Conservation (phyloP, 257 asterid genomes). For the Leonotis leonurus region DNA sequence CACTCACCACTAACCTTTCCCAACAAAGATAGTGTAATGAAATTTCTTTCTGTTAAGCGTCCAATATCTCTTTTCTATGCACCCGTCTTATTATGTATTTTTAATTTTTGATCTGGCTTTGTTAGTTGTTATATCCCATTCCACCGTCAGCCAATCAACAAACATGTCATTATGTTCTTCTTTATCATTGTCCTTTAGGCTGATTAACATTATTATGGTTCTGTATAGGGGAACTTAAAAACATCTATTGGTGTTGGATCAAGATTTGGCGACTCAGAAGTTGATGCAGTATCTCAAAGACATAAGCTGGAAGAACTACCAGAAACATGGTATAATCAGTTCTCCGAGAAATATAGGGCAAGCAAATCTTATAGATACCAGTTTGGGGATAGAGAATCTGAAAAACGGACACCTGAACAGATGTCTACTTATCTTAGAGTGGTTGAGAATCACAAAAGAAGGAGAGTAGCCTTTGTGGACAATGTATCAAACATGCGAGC, state of each 20-base stretch:
- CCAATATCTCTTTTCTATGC: not conserved
- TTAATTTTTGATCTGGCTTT: not conserved
- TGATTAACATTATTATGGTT: slow-evolving; percentile 2
- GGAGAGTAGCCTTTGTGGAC: slow-evolving; percentile 59
- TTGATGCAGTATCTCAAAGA: slow-evolving; percentile 48
- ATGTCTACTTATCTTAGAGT: slow-evolving; percentile 80
- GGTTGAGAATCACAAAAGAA: slow-evolving; percentile 75
- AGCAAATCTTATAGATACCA: slow-evolving; percentile 62
- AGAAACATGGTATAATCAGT: slow-evolving; percentile 81
- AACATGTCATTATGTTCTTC: not conserved
- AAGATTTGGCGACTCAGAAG: slow-evolving; percentile 57
- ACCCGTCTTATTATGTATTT: not conserved
- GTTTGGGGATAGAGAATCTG: slow-evolving; percentile 66
- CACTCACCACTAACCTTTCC: too few species aligned
- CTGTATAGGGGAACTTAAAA: slow-evolving; percentile 47
- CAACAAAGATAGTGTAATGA: not conserved
- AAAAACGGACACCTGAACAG: slow-evolving; percentile 83
- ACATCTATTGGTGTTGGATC: slow-evolving; percentile 49
- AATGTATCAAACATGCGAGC: slow-evolving; percentile 39
- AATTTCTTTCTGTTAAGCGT: not conserved
- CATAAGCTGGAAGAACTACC: slow-evolving; percentile 73
- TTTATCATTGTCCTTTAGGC: not conserved
- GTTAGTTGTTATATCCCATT: slow-evolving; percentile 7
- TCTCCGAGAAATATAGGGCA: slow-evolving; percentile 64
- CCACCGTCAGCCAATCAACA: not conserved